Evolutionary conservation across 2,329 filamentous ascomycete species (phyloP).

Genomic region (Nemania sp.): DNA sequence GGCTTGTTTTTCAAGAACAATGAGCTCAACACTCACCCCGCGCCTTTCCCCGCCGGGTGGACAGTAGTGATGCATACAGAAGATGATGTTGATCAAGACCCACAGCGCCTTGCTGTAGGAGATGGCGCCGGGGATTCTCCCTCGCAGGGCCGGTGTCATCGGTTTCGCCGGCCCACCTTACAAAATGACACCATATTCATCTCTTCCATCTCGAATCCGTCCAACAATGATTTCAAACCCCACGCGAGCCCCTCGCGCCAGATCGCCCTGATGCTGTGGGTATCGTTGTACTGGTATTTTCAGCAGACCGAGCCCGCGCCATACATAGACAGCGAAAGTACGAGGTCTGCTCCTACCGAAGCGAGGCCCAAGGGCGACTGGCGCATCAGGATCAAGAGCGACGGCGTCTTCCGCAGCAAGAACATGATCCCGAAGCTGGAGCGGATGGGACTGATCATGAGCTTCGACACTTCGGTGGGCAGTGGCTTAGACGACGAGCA

Average conservation of each 20-base stretch:
- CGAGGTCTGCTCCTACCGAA: conserved; percentile 65
- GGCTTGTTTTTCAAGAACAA: conserved; percentile 87
- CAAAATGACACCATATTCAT: conserved; percentile 85
- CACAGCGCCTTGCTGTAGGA: conserved; percentile 39
- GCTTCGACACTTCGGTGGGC: conserved; percentile 76
- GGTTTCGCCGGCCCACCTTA: conserved; percentile 76
- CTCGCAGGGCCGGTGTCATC: conserved; percentile 54
- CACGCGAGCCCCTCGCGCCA: conserved; percentile 81
- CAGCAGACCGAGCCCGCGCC: conserved; percentile 77
- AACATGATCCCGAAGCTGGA: conserved; percentile 89
- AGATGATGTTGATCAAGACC: conserved; percentile 41
- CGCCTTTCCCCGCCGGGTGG: conserved; percentile 84
- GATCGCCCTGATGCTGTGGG: conserved; percentile 96
- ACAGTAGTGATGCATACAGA: conserved; percentile 83
- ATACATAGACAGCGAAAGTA: conserved; percentile 65
- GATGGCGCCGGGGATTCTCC: conserved; percentile 37
- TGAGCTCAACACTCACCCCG: conserved; percentile 69
- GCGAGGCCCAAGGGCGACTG: conserved; percentile 84
- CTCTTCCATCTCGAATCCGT: conserved; percentile 86
- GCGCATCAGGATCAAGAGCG: conserved; percentile 80
- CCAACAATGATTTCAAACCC: conserved; percentile 77
- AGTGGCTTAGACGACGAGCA: conserved; percentile 63
- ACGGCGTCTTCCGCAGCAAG: conserved; percentile 84
- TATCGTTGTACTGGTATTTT: conserved; percentile 96
- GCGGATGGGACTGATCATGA: conserved; percentile 84